Conservation (phyloP, 2,329 filamentous ascomycete species). For the Fusarium caatingaense region DNA sequence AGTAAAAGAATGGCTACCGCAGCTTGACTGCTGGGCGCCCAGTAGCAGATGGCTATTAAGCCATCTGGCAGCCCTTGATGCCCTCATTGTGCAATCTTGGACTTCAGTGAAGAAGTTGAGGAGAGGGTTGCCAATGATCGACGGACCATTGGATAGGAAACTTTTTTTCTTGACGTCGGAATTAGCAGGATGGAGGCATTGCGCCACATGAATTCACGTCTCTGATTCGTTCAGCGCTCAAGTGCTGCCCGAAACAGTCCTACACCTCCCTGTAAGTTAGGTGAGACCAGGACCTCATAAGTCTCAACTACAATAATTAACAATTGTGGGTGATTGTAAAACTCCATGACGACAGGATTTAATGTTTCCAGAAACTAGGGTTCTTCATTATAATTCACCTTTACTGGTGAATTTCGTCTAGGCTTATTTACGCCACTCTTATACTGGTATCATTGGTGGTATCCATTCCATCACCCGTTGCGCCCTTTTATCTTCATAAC, state of each 20-base stretch:
- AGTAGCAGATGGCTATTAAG: constrained; percentile 54
- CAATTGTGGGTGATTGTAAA: background rate
- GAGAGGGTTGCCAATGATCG: constrained; percentile 44
- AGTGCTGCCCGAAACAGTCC: constrained; percentile 24
- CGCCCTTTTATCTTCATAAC: constrained; percentile 36
- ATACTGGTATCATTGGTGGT: constrained; percentile 35
- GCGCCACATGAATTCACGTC: constrained; percentile 38
- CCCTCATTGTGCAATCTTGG: constrained; percentile 53
- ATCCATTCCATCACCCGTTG: constrained; percentile 22
- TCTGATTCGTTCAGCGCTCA: constrained; percentile 35
- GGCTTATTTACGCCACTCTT: constrained; percentile 12
- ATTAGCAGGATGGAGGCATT: constrained; percentile 39
- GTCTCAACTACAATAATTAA: background rate
- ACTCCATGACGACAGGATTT: background rate
- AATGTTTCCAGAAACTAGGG: background rate
- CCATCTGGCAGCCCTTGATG: constrained; percentile 55
- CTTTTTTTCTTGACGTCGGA: constrained; percentile 47
- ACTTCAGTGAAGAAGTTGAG: constrained; percentile 43
- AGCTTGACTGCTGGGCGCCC: constrained; percentile 46
- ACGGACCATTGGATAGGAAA: constrained; percentile 44
- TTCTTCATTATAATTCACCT: background rate
- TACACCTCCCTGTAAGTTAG: constrained; percentile 12
- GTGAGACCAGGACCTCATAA: background rate
- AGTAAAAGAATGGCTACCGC: constrained; percentile 46
- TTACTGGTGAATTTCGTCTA: constrained; percentile 1